Evolutionary conservation across 148 eudicot species (phyloP).

Genomic region (Amaranthus hypochondriacus): DNA sequence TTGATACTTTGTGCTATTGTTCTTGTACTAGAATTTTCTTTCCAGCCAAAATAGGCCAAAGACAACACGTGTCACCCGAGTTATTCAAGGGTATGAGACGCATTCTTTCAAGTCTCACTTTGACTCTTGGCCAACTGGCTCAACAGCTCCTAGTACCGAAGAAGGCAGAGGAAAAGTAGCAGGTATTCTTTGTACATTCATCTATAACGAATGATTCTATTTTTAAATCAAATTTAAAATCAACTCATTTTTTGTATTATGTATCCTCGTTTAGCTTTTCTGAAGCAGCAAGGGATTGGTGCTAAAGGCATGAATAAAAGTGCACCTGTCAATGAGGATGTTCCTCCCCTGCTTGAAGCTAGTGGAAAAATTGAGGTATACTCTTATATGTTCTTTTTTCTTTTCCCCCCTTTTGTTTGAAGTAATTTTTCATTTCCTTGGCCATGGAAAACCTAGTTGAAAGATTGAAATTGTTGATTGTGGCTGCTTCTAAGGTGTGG

Average conservation of each 20-base stretch:
- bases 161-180: conserved; percentile 99
- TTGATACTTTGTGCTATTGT: conserved; percentile 18
- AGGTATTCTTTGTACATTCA: conserved; percentile 38
- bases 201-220: too few relatives aligned
- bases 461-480: background rate
- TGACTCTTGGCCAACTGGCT: conserved; percentile 89
- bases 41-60: conserved; percentile 80
- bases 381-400: background rate
- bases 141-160: conserved; percentile 67
- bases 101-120: conserved; percentile 88
- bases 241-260: conserved; percentile 10
- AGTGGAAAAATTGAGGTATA: conserved; percentile 91
- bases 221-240: background rate
- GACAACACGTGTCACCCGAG: conserved; percentile 69
- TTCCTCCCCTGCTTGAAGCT: conserved; percentile 93
- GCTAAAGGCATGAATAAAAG: conserved; percentile 65
- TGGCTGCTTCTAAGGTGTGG: conserved; percentile 69
- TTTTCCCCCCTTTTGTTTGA: background rate
- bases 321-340: conserved; percentile 82
- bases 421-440: background rate
- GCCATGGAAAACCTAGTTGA: background rate
- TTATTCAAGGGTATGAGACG: conserved; percentile 92
- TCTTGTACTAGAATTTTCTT: conserved; percentile 52
- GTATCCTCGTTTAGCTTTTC: conserved; percentile 54
- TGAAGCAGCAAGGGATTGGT: conserved; percentile 98